Conservation (phyloP, 345 rosid genomes). For the Brassica rapa region DNA sequence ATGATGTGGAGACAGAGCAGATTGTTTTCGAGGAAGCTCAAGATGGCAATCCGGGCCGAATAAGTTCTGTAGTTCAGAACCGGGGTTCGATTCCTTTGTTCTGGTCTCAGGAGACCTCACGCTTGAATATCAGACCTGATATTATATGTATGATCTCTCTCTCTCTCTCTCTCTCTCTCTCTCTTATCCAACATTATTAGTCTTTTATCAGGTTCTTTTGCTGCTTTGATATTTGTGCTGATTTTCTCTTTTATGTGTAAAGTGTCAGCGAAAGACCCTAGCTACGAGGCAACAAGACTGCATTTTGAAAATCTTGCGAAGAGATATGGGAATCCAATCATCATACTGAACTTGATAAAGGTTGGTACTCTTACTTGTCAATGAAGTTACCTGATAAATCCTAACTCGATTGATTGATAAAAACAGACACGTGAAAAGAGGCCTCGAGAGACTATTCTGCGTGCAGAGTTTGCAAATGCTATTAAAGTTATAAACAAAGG, state of each 20-base stretch:
- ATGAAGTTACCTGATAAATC: slow-evolving; percentile 11
- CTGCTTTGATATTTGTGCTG: slow-evolving; percentile 1
- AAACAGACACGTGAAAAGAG: slow-evolving; percentile 74
- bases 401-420: slow-evolving; percentile 31
- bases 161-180: slow-evolving; percentile 16
- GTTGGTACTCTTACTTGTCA: slow-evolving; percentile 43
- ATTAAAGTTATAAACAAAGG: slow-evolving; percentile 63
- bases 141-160: slow-evolving; percentile 66
- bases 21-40: slow-evolving; percentile 81
- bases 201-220: too few species aligned
- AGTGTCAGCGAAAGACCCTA: slow-evolving; percentile 80
- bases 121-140: slow-evolving; percentile 84
- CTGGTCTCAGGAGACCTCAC: slow-evolving; percentile 97
- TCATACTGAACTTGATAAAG: slow-evolving; percentile 86
- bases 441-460: slow-evolving; percentile 91
- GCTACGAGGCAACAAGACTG: slow-evolving; percentile 80
- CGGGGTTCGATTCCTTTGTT: slow-evolving; percentile 97
- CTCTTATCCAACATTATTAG: neutral
- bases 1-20: slow-evolving; percentile 99
- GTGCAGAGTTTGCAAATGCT: slow-evolving; percentile 79
- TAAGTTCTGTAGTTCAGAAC: slow-evolving; percentile 91
- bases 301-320: slow-evolving; percentile 86
- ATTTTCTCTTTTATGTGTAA: slow-evolving; percentile 40
- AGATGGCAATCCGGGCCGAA: slow-evolving; percentile 57
- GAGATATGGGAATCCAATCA: slow-evolving; percentile 93